Evolutionary conservation across 345 rosid genomes (phyloP), one percentile per base, ranked within the genome.

Genomic region (Chamaenerion angustifolium): DNA sequence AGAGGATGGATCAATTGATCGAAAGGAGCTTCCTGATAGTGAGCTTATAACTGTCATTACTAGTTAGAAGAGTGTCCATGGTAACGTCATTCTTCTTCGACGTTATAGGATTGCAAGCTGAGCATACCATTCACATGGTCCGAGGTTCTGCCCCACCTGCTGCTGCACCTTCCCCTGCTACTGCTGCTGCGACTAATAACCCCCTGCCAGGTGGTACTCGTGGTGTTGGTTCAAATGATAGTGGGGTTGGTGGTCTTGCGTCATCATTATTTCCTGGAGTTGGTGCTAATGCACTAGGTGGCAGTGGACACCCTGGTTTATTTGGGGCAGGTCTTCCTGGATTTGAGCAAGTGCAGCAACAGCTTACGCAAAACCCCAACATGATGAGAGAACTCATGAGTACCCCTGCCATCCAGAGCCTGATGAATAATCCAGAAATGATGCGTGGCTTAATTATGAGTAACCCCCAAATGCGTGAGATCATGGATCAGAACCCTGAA

Each of bases 401-500:
- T 55, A 76, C 66, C 63, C 94, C 88, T 49, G 76, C 68, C 37
- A 65, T 80, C 61, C 88, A 74, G 71, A 78, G 60, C 66, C 70
- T 83, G 47, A 72, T 83, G 79, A 78, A 78, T 55, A 76, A 83
- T 58, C 83, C 94, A 16, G 88, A 80, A 35, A 56, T 83, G 41
- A 72, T 78, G 77, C 69, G 73, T 48, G 78, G 76, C 57, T 63
- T 83, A 66, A 74, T 83, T 45, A 76, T 76, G 85, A 81, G 73
- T 64, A 83, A 80, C 65, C 88, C 88, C 45, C 94, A 80, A 65
- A 80, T 76, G 88, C 85, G 69, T 17, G 83, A 83, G 54, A 72
- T 80, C 57, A 74, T 83, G 42, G 83, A 83, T 57, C 71, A 82
- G 57, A 83, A 83, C 65, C 94, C 94, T 40, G 94, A 83, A 69